Evolutionary conservation across 2,329 filamentous ascomycete species (phyloP), one percentile per base, ranked within the genome.

Genomic region (Arthroderma sp.): DNA sequence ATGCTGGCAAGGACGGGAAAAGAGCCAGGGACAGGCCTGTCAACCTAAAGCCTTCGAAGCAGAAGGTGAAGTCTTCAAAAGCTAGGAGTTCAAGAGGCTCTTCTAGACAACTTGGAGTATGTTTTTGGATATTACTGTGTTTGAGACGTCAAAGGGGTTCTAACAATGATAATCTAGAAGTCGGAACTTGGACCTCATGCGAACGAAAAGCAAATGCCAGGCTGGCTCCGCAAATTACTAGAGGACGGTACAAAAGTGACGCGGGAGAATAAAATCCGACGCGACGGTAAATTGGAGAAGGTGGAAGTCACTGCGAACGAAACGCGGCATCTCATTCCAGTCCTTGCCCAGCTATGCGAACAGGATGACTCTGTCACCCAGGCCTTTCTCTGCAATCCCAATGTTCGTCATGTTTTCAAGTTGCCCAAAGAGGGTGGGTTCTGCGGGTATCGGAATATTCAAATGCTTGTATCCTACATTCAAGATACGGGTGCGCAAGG

Each of bases 391-490:
- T 95, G 88, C 60, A 79, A 87, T 55, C 74, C 81, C 1, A 70
- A 72, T 40, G 82, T 86, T 0, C 72, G 79, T 40, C 88, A 95
- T 56, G 73, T 96, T 28, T 85, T 83, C 42, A 94, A 94, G 56
- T 71, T 93, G 43, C 75, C 73, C n/a, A 73, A 70, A 48, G 88
- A 94, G 66, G 87, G 87, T 22, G 84, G 86, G 4, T 96, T 96
- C 60, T 96, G 89, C 59, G 89, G 89, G 3, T 96, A 95, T 60
- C 77, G 89, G 36, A 96, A 94, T 57, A 93, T 94, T 30, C 91
- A 96, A 60, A 93, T 93, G 80, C 64, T 95, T 53, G 68, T 82
- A 9, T 89, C 87, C 0, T 88, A 85, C 59, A 77, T 95, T 15
- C 75, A 80, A 47, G 74, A 73, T 6, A 66, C 75, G 1, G 61